Base-by-base conservation (phyloP, 805 yeast species). In the Yueomyces sp. region DNA sequence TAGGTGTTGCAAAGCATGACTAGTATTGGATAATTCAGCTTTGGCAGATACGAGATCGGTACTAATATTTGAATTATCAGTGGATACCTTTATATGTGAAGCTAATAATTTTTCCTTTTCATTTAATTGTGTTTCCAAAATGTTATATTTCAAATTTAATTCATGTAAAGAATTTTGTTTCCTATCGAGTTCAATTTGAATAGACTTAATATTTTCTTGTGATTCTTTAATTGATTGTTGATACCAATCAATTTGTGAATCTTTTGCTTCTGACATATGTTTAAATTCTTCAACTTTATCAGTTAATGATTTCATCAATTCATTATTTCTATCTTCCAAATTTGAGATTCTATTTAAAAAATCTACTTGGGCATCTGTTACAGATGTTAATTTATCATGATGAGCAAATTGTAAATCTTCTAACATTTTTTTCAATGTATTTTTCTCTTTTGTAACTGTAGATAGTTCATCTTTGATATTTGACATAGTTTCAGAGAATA, bases 401-500 rank as follows among this genome's bases (percentile, higher is more conserved):
- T 77, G 76, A 37, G 76, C 55, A 2, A 76, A 54, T 58, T 84
- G 90, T 39, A 85, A 62, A 51, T 73, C 80, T 5, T 72, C 58
- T 7, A 83, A 69, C 45, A 79, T 65, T 3, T 74, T 69, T 50
- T 72, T 78, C 37, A 85, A 63, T 42, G 75, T 70, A 4, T 70
- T 59, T 51, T 75, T 77, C 54, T 86, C 95, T 3, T 70, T 69
- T 39, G 69, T 63, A 44, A 83, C 60, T 30, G 67, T 70, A 5
- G 64, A 61, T 38, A 77, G 68, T 47, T 82, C 85, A 11, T 64
- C 62, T 32, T 70, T 64, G 31, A 83, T 57, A 8, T 81, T 64
- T 19, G 63, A 57, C 49, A 77, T 79, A 11, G 72, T 52, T 0
- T 74, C 53, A 37, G 65, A 60, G 68, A 77, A 69, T 38, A 77